Evolutionary conservation across 768 basidiomycete species (phyloP).

Genomic region (Hirschioporus abietinus): DNA sequence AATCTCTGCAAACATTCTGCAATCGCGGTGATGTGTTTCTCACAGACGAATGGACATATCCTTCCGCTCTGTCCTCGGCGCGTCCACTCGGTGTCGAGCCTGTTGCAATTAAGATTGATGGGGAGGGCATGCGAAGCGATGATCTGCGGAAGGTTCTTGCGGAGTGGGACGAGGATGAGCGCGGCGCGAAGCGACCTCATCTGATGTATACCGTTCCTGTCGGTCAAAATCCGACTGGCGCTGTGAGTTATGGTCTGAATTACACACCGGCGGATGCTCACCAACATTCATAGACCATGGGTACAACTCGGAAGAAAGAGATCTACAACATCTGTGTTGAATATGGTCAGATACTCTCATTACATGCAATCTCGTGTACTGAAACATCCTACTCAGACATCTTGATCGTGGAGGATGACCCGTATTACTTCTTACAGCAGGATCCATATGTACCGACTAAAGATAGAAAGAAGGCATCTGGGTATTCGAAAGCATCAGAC

Average conservation of each 20-base stretch:
- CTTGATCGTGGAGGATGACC: constrained; percentile 81
- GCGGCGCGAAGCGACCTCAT: constrained; percentile 57
- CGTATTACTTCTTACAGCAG: constrained; percentile 72
- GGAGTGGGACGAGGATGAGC: constrained; percentile 57
- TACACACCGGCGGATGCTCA: background rate
- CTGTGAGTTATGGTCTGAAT: constrained; percentile 35
- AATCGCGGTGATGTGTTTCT: constrained; percentile 60
- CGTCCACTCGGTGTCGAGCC: constrained; percentile 37
- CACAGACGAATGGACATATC: constrained; percentile 72
- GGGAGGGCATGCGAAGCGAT: constrained; percentile 60
- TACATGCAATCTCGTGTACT: constrained; percentile 1
- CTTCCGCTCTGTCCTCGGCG: constrained; percentile 40
- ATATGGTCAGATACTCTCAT: constrained; percentile 43
- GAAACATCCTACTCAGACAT: constrained; percentile 40
- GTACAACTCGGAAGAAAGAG: constrained; percentile 57
- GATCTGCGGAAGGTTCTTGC: constrained; percentile 53
- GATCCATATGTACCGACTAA: constrained; percentile 45
- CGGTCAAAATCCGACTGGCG: constrained; percentile 83
- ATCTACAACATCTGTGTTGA: constrained; percentile 82
- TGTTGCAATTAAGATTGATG: constrained; percentile 63
- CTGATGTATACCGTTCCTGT: constrained; percentile 73
- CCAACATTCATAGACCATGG: constrained; percentile 45
- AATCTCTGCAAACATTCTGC: constrained; percentile 53
- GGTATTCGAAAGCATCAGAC: constrained; percentile 17
- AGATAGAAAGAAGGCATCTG: constrained; percentile 21